A percentile compares a stretch with the other conserved stretches of the same genome.
Conservation (phyloP, 2,329 filamentous ascomycete genomes). For the Fusarium brachygibbosum region DNA sequence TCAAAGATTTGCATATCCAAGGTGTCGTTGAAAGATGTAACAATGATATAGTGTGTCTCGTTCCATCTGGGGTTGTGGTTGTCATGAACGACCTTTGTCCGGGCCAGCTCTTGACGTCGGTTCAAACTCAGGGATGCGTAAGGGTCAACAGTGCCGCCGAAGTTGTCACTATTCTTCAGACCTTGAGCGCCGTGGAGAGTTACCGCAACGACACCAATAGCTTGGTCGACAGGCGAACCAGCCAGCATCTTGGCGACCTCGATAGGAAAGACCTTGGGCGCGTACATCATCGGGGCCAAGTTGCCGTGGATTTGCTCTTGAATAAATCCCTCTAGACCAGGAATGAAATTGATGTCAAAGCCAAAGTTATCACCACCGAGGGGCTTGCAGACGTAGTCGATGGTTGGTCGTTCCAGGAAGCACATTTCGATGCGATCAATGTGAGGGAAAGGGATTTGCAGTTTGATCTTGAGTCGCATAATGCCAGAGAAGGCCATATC, state of each 20-base stretch:
- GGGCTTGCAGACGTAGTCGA: conserved; percentile 98
- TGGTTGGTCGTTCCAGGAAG: conserved; percentile 88
- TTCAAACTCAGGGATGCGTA: conserved; percentile 90
- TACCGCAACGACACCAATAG: conserved; percentile 91
- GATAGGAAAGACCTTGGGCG: conserved; percentile 96
- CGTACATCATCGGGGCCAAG: conserved; percentile 97
- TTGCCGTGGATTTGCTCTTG: conserved; percentile 96
- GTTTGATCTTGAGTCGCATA: conserved; percentile 97
- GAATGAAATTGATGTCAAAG: conserved; percentile 99
- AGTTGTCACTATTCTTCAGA: conserved; percentile 95
- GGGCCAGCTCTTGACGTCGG: conserved; percentile 81
- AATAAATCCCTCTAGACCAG: conserved; percentile 92
- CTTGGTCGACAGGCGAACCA: conserved; percentile 93
- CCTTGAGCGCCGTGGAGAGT: conserved; percentile 92
- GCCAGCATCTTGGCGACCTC: conserved; percentile 99
- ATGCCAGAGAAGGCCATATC: conserved; percentile 96
- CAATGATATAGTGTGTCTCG: conserved; percentile 94
- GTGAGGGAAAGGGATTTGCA: conserved; percentile 95
- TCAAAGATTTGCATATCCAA: conserved; percentile 89
- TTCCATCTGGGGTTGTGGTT: conserved; percentile 93
- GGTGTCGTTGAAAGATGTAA: conserved; percentile 90
- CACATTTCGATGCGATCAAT: conserved; percentile 95
- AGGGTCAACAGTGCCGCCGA: conserved; percentile 91
- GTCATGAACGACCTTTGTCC: conserved; percentile 89
- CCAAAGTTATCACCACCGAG: conserved; percentile 95